Conservation (phyloP, 257 asterid genomes). For the Thymus mandschuricus region DNA sequence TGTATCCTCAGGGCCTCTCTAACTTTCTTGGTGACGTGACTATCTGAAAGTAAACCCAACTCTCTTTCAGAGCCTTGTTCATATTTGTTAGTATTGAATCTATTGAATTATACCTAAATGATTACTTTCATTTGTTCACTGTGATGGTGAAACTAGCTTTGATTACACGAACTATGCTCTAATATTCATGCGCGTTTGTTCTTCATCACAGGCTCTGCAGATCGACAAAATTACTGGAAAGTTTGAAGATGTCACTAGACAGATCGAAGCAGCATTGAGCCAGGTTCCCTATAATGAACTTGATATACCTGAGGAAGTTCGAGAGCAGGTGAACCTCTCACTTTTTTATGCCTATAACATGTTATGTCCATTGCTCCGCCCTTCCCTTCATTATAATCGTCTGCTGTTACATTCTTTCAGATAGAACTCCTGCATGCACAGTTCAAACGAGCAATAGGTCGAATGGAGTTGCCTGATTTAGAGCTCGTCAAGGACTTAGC, state of each 20-base stretch:
- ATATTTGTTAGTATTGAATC: no score
- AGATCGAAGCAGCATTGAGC: conserved; percentile 76
- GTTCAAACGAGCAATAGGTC: conserved; percentile 77
- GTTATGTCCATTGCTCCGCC: neutral
- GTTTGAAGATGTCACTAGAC: conserved; percentile 63
- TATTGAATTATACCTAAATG: neutral
- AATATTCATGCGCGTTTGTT: neutral
- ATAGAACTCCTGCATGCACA: conserved; percentile 91
- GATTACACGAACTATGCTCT: neutral
- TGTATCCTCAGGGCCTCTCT: no score
- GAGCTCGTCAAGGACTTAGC: conserved; percentile 80
- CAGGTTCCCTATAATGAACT: conserved; percentile 72
- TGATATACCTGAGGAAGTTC: conserved; percentile 83
- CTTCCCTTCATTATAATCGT: conserved; percentile 21
- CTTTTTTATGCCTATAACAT: neutral
- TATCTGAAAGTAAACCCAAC: no score
- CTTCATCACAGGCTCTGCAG: conserved; percentile 74
- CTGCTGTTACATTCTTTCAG: conserved; percentile 43
- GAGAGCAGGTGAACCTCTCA: conserved; percentile 73
- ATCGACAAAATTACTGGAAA: conserved; percentile 60
- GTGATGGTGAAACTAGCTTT: conserved; percentile 2
- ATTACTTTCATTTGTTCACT: neutral
- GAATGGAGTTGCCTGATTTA: conserved; percentile 79
- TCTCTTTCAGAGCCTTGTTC: no score
- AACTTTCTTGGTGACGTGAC: no score